These are phyloP conservation scores for Betula pendula DNA, from an alignment of 306 rosid species.

Conservation along the genomic window DNA sequence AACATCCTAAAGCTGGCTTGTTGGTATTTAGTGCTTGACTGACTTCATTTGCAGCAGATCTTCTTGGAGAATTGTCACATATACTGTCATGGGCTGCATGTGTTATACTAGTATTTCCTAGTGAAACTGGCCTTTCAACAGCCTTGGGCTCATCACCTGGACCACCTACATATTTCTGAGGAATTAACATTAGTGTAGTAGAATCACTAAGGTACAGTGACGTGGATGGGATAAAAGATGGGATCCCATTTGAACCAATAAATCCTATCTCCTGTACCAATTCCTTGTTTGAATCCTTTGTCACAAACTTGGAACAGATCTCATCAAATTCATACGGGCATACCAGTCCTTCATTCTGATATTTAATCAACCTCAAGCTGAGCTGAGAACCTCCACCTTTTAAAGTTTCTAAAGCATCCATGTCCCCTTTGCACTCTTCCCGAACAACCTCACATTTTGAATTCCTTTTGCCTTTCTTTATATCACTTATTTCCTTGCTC, in stretches of 20 bases:
- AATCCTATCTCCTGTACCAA: conserved; percentile 75
- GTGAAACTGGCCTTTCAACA: conserved; percentile 40
- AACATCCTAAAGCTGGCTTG: conserved; percentile 38
- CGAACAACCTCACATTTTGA: conserved; percentile 41
- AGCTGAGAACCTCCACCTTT: conserved; percentile 44
- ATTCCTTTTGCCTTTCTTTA: conserved; percentile 60
- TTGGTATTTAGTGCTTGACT: conserved; percentile 33
- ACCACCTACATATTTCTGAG: conserved; percentile 43
- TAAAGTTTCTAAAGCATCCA: conserved; percentile 40
- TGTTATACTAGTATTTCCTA: conserved; percentile 42
- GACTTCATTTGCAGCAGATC: conserved; percentile 43
- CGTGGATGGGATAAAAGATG: conserved; percentile 54
- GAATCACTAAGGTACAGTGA: conserved; percentile 61
- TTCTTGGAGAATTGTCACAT: conserved; percentile 39
- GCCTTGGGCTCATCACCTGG: conserved; percentile 38
- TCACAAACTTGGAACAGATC: conserved; percentile 71
- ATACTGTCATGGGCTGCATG: conserved; percentile 33
- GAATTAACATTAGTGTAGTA: conserved; percentile 23
- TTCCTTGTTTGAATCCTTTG: conserved; percentile 76
- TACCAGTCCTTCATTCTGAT: conserved; percentile 58
- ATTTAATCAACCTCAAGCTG: conserved; percentile 63
- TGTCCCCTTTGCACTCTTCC: conserved; percentile 53
- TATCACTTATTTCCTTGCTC: conserved; percentile 55
- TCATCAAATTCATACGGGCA: conserved; percentile 78
- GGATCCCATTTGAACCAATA: conserved; percentile 69